phyloP scores from a whole-genome alignment of 768 basidiomycete species.

The Mrakia frigida region DNA sequence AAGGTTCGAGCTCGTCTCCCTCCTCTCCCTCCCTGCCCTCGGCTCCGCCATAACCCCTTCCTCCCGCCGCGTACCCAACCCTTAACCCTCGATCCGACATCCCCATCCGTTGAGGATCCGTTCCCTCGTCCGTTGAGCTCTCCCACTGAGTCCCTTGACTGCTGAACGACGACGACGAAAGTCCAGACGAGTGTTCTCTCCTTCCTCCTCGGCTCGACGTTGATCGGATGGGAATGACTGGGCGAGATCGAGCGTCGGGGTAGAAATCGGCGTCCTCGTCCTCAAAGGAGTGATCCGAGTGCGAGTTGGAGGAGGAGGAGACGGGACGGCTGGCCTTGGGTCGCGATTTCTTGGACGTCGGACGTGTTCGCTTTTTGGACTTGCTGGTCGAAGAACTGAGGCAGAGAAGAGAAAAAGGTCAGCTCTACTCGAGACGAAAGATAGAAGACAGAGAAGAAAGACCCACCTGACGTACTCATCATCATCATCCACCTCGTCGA shows the following conservation, averaged over 20 bases:
- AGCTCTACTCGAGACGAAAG: background rate
- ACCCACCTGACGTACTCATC: constrained; percentile 14
- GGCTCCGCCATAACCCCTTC: background rate
- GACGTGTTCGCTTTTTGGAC: background rate
- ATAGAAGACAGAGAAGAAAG: background rate
- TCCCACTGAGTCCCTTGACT: background rate
- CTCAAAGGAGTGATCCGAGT: background rate
- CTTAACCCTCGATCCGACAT: constrained; percentile 2
- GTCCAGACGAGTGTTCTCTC: background rate
- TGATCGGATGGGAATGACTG: background rate
- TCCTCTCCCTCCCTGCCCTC: background rate
- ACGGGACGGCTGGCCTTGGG: background rate
- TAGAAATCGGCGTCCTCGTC: background rate
- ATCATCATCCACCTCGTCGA: constrained; percentile 9
- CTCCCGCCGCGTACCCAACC: background rate
- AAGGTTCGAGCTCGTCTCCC: background rate
- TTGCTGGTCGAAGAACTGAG: background rate
- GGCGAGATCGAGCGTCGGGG: background rate
- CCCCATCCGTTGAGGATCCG: background rate
- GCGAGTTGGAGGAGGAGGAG: background rate
- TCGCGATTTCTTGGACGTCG: background rate
- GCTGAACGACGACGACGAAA: constrained; percentile 14
- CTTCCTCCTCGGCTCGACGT: background rate
- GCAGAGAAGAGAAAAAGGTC: background rate
- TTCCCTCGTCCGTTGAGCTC: background rate